Evolutionary conservation across 208 protist species (phyloP).

Genomic region (Crithidia fasciculata): DNA sequence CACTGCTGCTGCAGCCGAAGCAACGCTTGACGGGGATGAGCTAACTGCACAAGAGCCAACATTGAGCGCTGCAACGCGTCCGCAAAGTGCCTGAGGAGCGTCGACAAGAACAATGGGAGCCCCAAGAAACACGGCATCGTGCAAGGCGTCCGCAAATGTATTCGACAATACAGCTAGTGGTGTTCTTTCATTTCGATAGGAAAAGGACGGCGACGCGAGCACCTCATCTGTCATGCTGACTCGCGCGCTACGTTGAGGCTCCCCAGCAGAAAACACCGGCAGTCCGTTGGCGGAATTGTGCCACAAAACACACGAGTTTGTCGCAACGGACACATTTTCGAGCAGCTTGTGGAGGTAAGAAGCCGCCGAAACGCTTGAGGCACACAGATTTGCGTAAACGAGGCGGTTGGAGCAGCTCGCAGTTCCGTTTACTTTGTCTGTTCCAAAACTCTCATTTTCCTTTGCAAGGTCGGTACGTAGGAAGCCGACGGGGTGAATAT

Average conservation of each 20-base stretch:
- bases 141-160: slow-evolving; percentile 1
- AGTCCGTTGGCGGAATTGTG: neutral
- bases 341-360: neutral
- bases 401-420: neutral
- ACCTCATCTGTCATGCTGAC: slow-evolving; percentile 6
- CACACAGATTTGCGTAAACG: neutral
- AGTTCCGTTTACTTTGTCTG: neutral
- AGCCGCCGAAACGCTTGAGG: neutral
- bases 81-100: neutral
- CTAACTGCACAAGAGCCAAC: slow-evolving; percentile 3
- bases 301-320: slow-evolving; percentile 16
- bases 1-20: neutral
- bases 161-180: slow-evolving; percentile 16
- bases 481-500: slow-evolving; percentile 54
- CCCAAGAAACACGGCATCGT: slow-evolving; percentile 16
- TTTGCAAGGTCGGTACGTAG: slow-evolving; percentile 17
- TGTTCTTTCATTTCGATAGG: neutral
- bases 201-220: neutral
- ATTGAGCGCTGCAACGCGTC: neutral
- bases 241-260: neutral
- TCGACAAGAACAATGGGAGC: slow-evolving; percentile 17
- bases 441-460: neutral
- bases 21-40: neutral
- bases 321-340: neutral
- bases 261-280: neutral